These are phyloP conservation scores for Dothistroma pini DNA, from an alignment of 2,329 filamentous ascomycete species.

Conservation along the genomic window DNA sequence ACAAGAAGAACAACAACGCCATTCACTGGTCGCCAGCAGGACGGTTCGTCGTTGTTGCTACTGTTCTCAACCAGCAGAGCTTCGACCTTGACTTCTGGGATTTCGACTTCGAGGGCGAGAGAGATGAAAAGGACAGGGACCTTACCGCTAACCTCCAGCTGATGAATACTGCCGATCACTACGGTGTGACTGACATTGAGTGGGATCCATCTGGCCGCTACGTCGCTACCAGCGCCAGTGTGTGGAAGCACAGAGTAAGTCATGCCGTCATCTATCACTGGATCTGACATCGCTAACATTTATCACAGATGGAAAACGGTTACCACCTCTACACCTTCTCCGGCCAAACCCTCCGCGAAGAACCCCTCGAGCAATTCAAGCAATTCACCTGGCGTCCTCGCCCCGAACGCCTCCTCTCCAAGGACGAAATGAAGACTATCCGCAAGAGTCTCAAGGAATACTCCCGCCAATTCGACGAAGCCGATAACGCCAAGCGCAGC, in stretches of 20 bases:
- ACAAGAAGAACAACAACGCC: conserved; percentile 99
- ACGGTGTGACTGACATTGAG: conserved; percentile 94
- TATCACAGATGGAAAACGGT: conserved; percentile 98
- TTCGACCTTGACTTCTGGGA: conserved; percentile 98
- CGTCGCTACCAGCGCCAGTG: conserved; percentile 86
- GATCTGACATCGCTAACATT: conserved; percentile 8
- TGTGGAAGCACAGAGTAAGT: conserved; percentile 93
- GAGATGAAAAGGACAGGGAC: conserved; percentile 82
- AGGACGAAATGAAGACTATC: conserved; percentile 96
- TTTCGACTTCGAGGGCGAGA: conserved; percentile 96
- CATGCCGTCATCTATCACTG: not conserved
- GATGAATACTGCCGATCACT: conserved; percentile 92
- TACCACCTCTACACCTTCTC: conserved; percentile 98
- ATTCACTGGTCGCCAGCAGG: conserved; percentile 99
- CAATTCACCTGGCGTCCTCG: conserved; percentile 94
- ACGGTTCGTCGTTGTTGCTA: conserved; percentile 90
- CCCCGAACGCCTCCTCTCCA: conserved; percentile 82
- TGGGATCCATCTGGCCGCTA: conserved; percentile 97
- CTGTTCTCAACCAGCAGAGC: conserved; percentile 86
- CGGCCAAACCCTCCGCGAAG: conserved; percentile 82
- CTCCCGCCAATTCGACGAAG: conserved; percentile 89
- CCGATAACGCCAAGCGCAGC: conserved; percentile 88
- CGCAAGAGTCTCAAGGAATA: conserved; percentile 99
- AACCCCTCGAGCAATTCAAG: conserved; percentile 95
- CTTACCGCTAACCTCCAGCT: conserved; percentile 90